These are phyloP conservation scores for Metschnikowia baotianmanensis DNA, from an alignment of 805 yeast species.

Conservation along the genomic window DNA sequence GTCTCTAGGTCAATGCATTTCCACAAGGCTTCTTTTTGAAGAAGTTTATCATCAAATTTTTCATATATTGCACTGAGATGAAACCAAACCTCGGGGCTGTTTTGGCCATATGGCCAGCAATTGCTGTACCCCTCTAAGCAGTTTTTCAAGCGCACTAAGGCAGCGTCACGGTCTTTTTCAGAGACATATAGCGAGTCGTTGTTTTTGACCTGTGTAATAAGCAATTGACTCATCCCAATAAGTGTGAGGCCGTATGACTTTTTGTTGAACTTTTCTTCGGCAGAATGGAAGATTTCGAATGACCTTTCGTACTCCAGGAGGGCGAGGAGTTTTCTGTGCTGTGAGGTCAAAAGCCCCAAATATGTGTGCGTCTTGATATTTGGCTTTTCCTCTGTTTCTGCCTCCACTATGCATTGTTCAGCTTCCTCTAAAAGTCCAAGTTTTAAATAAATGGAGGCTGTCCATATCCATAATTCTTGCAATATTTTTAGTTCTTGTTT, in stretches of 20 bases:
- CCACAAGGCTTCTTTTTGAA: slow-evolving; percentile 54
- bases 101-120: slow-evolving; percentile 41
- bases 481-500: slow-evolving; percentile 27
- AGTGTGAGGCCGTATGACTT: slow-evolving; percentile 49
- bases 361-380: slow-evolving; percentile 49
- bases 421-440: slow-evolving; percentile 57
- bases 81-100: slow-evolving; percentile 65
- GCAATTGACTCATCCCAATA: slow-evolving; percentile 52
- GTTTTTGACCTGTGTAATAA: slow-evolving; percentile 40
- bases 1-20: slow-evolving; percentile 64
- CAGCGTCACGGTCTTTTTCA: slow-evolving; percentile 56
- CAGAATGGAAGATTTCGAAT: slow-evolving; percentile 38
- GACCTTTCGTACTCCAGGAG: slow-evolving; percentile 65
- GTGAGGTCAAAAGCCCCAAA: slow-evolving; percentile 46
- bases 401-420: slow-evolving; percentile 70
- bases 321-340: slow-evolving; percentile 46
- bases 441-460: slow-evolving; percentile 60
- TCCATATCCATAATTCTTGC: slow-evolving; percentile 73
- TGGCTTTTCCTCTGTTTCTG: slow-evolving; percentile 49
- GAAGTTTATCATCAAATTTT: slow-evolving; percentile 47
- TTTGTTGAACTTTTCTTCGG: slow-evolving; percentile 24
- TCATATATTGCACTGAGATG: slow-evolving; percentile 64
- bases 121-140: slow-evolving; percentile 38
- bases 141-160: slow-evolving; percentile 53
- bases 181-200: slow-evolving; percentile 47